Base-by-base conservation (phyloP, 345 rosid genomes). In the Conringia planisiliqua region DNA sequence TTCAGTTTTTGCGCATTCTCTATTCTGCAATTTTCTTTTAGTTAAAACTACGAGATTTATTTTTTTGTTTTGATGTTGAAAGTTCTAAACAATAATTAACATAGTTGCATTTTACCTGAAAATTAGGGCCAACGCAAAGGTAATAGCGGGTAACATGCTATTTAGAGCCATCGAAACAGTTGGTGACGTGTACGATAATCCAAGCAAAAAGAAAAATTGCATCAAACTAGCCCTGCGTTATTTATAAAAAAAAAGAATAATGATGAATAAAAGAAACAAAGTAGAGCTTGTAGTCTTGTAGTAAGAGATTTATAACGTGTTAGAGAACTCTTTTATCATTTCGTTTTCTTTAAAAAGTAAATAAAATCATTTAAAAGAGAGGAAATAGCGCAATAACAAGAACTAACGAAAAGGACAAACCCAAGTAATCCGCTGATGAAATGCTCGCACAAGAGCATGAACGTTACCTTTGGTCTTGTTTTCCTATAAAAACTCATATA, bases 391-490 rank as follows among this genome's bases (percentile, higher is more conserved):
- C 52, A 46, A 22, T 32, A 64, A 65, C 9, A 48, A 14, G 55
- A 75, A 50, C 11, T n/a, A 10, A 62, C 29, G 72, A 48, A 44
- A 58, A 51, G 47, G 40, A 65, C 76, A 39, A 71, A 87, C 98
- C 96, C 98, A 14, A 85, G 78, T 26, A 90, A 74, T 29, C 88
- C 90, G 69, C 88, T 87, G 75, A 90, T 39, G 81, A 92, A 92
- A 40, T 85, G 83, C 54, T 77, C 85, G 72, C 81, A 76, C 61
- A 81, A 57, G 60, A 87, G 75, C 35, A 75, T 70, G 54, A 82
- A 44, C 6, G 90, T 88, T 63, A 88, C 78, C 82, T 69, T 83
- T 26, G 87, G 82, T 80, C 89, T 82, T 63, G 74, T 82, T 72
- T 74, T 80, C 78, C 98, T 92, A 82, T 80, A 83, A 76, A 77